Base-by-base conservation (phyloP, 2,329 filamentous ascomycete species). In the Beauveria brongniartii region DNA sequence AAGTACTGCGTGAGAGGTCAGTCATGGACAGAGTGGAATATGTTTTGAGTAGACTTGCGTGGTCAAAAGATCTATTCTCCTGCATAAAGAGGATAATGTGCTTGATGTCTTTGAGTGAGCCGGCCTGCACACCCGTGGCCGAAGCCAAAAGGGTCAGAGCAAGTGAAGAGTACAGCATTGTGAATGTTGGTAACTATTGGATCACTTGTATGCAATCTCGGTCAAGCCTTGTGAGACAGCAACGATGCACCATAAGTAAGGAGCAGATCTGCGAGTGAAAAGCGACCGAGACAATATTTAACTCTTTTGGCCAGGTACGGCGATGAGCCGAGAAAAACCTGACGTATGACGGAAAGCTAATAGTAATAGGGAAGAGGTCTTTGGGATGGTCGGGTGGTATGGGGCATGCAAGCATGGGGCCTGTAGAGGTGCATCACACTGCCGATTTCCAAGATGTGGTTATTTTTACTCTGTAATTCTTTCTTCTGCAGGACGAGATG, bases 51-150 rank as follows among this genome's bases (percentile, higher is more conserved):
- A n/a, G n/a, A 64, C 70, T 59, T 50, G 71, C 70, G 37, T 72
- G 71, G 59, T 72, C 69, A 51, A 72, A 69, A 1, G 71, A 70
- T 16, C 71, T 64, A 55, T 72, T 72, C 61, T 72, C 79, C 66
- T 82, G 80, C 81, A 83, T 83, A 66, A 83, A 81, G 41, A 83
- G 75, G n/a, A 83, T 75, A 41, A 83, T 80, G 75, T 83, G 81
- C 59, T 83, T 77, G 62, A 83, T 78, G 60, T 82, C 80, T 28
- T 73, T 73, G 40, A 81, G 70, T 8, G 77, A 78, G 2, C 72
- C 74, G 5, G 72, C 76, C 3, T 63, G 62, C 4, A 62, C 65
- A 30, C 67, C 66, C 9, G 48, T 41, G 41, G 54, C 61, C 46
- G 65, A 65, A 54, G 65, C 65, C 63, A 70, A 18, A 16, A 61